These are phyloP conservation scores for Salix koriyanagi DNA, from an alignment of 345 rosid species.

Conservation along the genomic window DNA sequence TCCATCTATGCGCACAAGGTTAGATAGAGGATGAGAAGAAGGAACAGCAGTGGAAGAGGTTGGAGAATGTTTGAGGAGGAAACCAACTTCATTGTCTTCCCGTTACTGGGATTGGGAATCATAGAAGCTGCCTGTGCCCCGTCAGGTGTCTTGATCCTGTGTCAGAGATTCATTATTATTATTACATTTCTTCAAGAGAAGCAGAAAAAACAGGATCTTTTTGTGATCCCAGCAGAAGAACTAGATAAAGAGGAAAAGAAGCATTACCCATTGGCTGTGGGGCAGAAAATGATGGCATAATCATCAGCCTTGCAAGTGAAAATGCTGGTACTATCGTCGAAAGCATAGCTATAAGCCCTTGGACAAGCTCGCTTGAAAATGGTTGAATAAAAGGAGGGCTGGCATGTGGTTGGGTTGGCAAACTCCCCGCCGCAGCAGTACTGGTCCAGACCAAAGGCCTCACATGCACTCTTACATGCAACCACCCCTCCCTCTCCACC, in stretches of 20 bases:
- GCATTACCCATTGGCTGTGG: constrained; percentile 36
- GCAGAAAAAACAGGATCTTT: neutral
- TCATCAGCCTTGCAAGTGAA: constrained; percentile 86
- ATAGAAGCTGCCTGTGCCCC: constrained; percentile 22
- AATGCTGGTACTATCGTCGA: constrained; percentile 70
- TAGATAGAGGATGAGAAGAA: constrained; percentile 30
- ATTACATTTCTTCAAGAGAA: neutral
- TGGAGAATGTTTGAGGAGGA: constrained; percentile 45
- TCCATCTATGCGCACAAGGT: constrained; percentile 7
- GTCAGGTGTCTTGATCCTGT: constrained; percentile 36
- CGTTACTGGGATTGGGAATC: constrained; percentile 22
- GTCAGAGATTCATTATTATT: neutral
- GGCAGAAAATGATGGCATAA: constrained; percentile 74
- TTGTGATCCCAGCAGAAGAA: neutral
- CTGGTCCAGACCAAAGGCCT: constrained; percentile 77
- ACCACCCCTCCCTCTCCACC: constrained; percentile 41
- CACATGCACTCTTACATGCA: constrained; percentile 84
- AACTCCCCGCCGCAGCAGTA: constrained; percentile 90
- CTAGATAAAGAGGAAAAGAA: neutral
- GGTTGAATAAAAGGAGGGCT: constrained; percentile 65
- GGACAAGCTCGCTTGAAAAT: constrained; percentile 87
- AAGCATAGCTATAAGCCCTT: constrained; percentile 82
- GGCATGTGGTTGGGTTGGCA: constrained; percentile 74
- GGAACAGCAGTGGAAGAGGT: constrained; percentile 30
- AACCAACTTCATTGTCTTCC: constrained; percentile 30